Evolutionary conservation across 352 stramenopile species (phyloP).

Genomic region (Blastocystis sp.): DNA sequence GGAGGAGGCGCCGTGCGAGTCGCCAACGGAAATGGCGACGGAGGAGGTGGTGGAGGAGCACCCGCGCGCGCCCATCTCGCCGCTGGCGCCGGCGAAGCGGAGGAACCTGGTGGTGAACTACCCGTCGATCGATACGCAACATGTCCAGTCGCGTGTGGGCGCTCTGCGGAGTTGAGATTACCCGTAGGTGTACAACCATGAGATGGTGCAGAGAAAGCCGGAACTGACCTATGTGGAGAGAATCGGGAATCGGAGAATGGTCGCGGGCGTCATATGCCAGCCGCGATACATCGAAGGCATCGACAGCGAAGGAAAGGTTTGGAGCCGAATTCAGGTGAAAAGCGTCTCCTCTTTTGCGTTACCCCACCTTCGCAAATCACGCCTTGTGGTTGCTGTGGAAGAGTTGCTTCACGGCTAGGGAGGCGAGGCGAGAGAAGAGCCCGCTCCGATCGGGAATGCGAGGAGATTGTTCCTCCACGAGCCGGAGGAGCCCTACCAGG

Average conservation of each 20-base stretch:
- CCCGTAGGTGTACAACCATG: no score
- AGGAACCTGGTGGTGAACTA: no score
- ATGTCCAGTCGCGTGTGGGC: background rate
- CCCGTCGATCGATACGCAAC: background rate
- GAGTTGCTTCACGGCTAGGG: no score
- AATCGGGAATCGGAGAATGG: constrained; percentile 12
- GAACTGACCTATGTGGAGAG: constrained; percentile 11
- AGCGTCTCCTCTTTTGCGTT: background rate
- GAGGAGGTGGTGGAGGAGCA: background rate
- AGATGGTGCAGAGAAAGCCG: background rate
- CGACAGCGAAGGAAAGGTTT: constrained; percentile 25
- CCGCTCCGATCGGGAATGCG: no score
- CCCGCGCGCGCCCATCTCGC: background rate
- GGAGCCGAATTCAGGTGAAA: constrained; percentile 14
- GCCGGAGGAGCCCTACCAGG: no score
- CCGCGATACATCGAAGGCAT: constrained; percentile 30
- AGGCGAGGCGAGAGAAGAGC: no score
- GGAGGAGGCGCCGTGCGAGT: no score
- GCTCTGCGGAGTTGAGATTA: no score
- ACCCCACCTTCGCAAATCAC: no score
- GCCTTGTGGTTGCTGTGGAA: no score
- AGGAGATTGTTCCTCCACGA: no score
- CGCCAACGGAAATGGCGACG: background rate
- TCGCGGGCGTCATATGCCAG: constrained; percentile 16
- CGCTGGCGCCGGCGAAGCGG: background rate